These are phyloP conservation scores for Akanthomyces muscarius DNA, from an alignment of 2,329 filamentous ascomycete genomes.

Conservation along the genomic window DNA sequence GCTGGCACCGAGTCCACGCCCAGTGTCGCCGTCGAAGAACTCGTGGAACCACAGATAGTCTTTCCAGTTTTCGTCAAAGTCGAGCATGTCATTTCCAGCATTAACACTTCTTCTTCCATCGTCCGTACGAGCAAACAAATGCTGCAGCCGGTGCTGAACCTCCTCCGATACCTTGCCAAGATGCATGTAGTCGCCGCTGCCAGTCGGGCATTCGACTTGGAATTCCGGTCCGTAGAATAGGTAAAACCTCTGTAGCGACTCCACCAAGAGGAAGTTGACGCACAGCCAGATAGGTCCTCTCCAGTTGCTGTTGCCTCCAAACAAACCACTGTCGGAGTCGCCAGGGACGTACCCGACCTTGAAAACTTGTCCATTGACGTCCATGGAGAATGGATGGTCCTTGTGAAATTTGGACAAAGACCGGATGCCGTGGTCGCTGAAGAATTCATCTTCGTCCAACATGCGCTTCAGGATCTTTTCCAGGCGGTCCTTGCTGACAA, in stretches of 20 bases:
- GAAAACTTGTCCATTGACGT: conserved; percentile 88
- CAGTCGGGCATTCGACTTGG: conserved; percentile 89
- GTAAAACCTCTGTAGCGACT: conserved; percentile 91
- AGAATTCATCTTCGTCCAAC: conserved; percentile 91
- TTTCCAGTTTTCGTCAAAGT: conserved; percentile 91
- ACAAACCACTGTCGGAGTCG: conserved; percentile 93
- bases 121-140: conserved; percentile 80
- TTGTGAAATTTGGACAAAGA: conserved; percentile 91
- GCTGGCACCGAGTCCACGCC: conserved; percentile 82
- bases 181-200: conserved; percentile 93
- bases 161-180: conserved; percentile 92
- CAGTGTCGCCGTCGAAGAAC: conserved; percentile 91
- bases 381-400: conserved; percentile 87
- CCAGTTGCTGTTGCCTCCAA: conserved; percentile 98
- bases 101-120: conserved; percentile 88
- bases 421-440: conserved; percentile 84
- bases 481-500: conserved; percentile 90
- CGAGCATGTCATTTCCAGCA: conserved; percentile 74
- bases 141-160: conserved; percentile 89
- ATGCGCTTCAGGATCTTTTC: conserved; percentile 85
- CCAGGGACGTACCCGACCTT: conserved; percentile 85
- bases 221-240: conserved; percentile 90
- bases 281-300: conserved; percentile 93
- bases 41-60: conserved; percentile 87
- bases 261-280: conserved; percentile 91